These are phyloP conservation scores for Aureobasidium sp. DNA, from an alignment of 2,329 filamentous ascomycete species.

Conservation along the genomic window DNA sequence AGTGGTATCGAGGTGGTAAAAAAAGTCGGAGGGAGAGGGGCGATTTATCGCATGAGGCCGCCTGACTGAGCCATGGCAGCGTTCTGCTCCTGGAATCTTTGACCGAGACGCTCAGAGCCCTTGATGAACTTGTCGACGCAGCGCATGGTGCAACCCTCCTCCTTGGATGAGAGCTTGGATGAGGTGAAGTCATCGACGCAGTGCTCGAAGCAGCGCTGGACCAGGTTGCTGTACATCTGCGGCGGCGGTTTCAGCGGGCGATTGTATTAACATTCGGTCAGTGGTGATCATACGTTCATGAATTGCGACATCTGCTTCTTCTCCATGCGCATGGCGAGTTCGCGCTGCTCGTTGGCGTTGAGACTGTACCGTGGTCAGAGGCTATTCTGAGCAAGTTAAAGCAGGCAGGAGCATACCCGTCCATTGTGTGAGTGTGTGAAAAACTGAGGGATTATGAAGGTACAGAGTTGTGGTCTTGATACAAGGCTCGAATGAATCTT, in stretches of 20 bases:
- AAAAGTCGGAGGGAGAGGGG: not conserved
- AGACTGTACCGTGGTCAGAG: conserved; percentile 46
- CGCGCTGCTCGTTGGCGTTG: conserved; percentile 74
- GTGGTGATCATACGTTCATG: conserved; percentile 67
- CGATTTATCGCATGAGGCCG: conserved; percentile 27
- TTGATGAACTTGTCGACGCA: conserved; percentile 97
- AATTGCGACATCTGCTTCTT: conserved; percentile 99
- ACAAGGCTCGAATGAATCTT: not conserved
- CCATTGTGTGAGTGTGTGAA: conserved; percentile 25
- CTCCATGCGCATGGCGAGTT: conserved; percentile 91
- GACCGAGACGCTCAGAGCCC: conserved; percentile 78
- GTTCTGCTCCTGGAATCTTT: conserved; percentile 77
- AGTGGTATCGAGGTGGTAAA: not conserved
- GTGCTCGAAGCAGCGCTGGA: conserved; percentile 89
- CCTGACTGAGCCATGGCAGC: conserved; percentile 59
- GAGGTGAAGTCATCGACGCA: conserved; percentile 98
- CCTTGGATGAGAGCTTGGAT: conserved; percentile 81
- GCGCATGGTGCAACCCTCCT: conserved; percentile 85
- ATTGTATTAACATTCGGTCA: not conserved
- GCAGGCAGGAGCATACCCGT: conserved; percentile 25
- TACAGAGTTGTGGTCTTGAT: not conserved
- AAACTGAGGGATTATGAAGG: not conserved
- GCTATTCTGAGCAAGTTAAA: not conserved
- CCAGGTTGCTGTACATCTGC: conserved; percentile 65
- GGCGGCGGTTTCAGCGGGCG: conserved; percentile 4